Base-by-base conservation (phyloP, 1,284 basidiomycete species). In the Cutaneotrichosporon dermatis region DNA sequence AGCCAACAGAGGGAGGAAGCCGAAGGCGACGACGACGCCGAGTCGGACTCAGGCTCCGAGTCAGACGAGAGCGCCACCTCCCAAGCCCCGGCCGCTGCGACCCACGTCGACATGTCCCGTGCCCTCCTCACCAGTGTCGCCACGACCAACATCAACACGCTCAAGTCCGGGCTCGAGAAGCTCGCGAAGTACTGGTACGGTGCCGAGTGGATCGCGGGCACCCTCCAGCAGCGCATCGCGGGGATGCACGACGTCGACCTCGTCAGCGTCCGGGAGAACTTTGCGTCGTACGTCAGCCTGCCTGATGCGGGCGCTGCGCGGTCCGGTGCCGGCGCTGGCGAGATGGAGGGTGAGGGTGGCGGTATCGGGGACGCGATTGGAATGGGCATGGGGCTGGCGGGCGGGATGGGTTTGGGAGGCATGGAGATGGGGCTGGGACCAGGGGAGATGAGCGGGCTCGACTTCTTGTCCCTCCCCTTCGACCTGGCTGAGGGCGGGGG, bases 281-380 rank as follows among this genome's bases (percentile, higher is more conserved):
- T 71, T 45, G 60, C 54, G 13, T 60, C 56, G n/a, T 67, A 56
- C 39, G 64, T 69, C 11, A 58, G 56, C 42, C 36, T 71, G 12
- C 66, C 68, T 2, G 68, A 69, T 55, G 68, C 67, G 4, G 69
- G 68, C 6, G 53, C 66, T 11, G 55, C 67, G 46, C 42, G 58
- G 25, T 25, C 25, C 2, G 25, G 25, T 3, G 25, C 25, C 25
- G 25, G 25, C 25, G 25, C 25, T 3, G 25, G 25, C 25, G 25
- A 25, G 25, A 25, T 25, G 25, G n/a, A n/a, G n/a, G n/a, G n/a
- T n/a, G n/a, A n/a, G n/a, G n/a, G n/a, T n/a, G n/a, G n/a, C n/a
- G n/a, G n/a, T n/a, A n/a, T n/a, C n/a, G n/a, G n/a, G n/a, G 25
- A 25, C 25, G 25, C 25, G 25, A 25, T 25, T 25, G 25, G 25